Conservation (phyloP, 2,329 filamentous ascomycete species). For the Emmonsiellopsis sp. region DNA sequence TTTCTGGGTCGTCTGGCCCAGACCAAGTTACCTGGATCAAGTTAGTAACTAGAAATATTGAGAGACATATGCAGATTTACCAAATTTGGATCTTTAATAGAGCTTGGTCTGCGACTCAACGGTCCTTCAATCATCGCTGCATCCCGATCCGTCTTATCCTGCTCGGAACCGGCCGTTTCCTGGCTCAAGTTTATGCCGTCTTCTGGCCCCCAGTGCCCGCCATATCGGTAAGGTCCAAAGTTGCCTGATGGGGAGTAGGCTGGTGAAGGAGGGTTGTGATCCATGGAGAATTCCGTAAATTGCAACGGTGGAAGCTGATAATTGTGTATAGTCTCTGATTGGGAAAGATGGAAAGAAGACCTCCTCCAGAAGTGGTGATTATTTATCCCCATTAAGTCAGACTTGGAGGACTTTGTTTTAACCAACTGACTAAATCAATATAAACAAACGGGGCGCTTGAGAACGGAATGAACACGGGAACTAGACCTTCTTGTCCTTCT, state of each 20-base stretch:
- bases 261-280: too few species aligned
- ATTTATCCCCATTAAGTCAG: neutral
- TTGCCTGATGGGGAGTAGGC: too few species aligned
- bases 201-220: too few species aligned
- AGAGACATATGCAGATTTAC: neutral
- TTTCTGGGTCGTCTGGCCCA: constrained; percentile 41
- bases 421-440: too few species aligned
- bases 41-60: neutral
- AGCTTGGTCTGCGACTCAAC: neutral
- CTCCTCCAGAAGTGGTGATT: neutral
- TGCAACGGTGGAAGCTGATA: neutral
- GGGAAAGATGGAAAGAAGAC: neutral
- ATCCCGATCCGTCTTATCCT: neutral
- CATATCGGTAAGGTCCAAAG: too few species aligned
- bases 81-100: constrained; percentile 3
- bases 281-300: neutral
- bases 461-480: too few species aligned
- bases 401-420: too few species aligned
- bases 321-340: neutral
- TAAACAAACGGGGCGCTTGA: too few species aligned
- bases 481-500: too few species aligned
- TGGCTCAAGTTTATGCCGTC: too few species aligned
- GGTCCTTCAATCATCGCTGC: too few species aligned
- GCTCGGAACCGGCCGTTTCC: neutral
- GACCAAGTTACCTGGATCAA: constrained; percentile 37